Evolutionary conservation across 352 stramenopile species (phyloP).

Genomic region (Pythium coloratum): DNA sequence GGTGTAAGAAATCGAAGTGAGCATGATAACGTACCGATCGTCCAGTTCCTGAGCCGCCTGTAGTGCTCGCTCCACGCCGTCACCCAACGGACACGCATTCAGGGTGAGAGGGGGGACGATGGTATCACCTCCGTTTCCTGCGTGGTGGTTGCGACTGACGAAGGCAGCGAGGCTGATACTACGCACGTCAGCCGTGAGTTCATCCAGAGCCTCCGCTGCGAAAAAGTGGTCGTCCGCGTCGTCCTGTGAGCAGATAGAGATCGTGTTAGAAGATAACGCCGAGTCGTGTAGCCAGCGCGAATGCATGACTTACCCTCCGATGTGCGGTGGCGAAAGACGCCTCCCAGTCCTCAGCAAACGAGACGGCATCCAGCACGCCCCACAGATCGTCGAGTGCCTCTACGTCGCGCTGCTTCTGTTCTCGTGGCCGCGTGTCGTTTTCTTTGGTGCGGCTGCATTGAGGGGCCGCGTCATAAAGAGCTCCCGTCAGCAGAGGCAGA

Average conservation of each 20-base stretch:
- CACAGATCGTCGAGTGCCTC: slow-evolving; percentile 44
- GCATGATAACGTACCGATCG: slow-evolving; percentile 6
- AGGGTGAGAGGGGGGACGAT: slow-evolving; percentile 3
- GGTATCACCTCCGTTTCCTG: background rate
- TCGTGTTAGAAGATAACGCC: background rate
- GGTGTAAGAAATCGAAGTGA: background rate
- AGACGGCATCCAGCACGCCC: slow-evolving; percentile 42
- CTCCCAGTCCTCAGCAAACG: slow-evolving; percentile 23
- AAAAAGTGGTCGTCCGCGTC: slow-evolving; percentile 22
- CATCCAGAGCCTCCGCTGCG: slow-evolving; percentile 3
- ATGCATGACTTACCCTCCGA: background rate
- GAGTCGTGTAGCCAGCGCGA: background rate
- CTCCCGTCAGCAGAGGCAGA: slow-evolving; percentile 36
- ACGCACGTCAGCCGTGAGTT: slow-evolving; percentile 11
- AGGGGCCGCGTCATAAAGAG: slow-evolving; percentile 4
- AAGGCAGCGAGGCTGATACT: slow-evolving; percentile 21
- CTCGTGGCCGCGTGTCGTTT: background rate
- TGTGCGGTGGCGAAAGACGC: background rate
- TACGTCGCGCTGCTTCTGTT: slow-evolving; percentile 42
- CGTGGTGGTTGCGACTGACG: background rate
- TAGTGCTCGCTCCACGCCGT: slow-evolving; percentile 16
- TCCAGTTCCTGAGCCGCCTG: slow-evolving; percentile 2
- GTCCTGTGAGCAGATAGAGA: slow-evolving; percentile 4
- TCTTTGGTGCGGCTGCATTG: background rate
- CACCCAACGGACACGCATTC: slow-evolving; percentile 5